A percentile compares a stretch with the other conserved stretches of the same genome.
These are phyloP conservation scores for Diaporthe ampelina DNA, from an alignment of 2,329 filamentous ascomycete genomes.

Conservation along the genomic window DNA sequence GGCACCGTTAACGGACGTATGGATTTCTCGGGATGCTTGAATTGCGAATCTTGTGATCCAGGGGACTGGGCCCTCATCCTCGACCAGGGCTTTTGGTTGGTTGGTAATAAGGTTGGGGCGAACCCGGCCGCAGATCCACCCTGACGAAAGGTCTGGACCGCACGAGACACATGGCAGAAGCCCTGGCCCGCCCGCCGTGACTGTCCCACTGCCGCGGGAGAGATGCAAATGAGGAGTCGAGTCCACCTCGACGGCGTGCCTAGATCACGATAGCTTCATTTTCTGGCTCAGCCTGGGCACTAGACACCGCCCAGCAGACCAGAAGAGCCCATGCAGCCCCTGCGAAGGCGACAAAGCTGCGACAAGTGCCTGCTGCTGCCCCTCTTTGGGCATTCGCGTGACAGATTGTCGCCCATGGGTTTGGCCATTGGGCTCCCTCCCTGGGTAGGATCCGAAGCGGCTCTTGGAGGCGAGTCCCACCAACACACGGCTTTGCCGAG, in stretches of 20 bases:
- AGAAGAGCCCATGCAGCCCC: conserved; percentile 5
- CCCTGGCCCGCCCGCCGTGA: background rate
- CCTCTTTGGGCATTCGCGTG: conserved; percentile 15
- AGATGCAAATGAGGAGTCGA: background rate
- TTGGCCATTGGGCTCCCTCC: background rate
- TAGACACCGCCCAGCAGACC: conserved; percentile 21
- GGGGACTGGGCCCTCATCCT: background rate
- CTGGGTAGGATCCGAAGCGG: conserved; percentile 2
- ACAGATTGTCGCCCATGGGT: background rate
- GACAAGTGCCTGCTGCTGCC: conserved; percentile 5
- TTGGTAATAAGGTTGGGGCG: conserved; percentile 34
- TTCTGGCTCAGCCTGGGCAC: background rate
- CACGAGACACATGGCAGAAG: conserved; percentile 19
- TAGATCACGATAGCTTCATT: conserved; percentile 11
- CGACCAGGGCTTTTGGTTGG: background rate
- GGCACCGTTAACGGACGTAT: conserved; percentile 25
- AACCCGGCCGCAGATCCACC: conserved; percentile 31
- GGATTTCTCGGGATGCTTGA: background rate
- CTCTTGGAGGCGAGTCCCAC: background rate
- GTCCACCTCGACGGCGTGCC: conserved; percentile 18
- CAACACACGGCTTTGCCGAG: conserved; percentile 13
- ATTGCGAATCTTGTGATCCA: conserved; percentile 11
- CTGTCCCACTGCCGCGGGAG: conserved; percentile 5
- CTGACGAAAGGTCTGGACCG: conserved; percentile 15
- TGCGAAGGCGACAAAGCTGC: background rate